Evolutionary conservation across 139 green algal species (phyloP).

Genomic region (Chlorella sp.): DNA sequence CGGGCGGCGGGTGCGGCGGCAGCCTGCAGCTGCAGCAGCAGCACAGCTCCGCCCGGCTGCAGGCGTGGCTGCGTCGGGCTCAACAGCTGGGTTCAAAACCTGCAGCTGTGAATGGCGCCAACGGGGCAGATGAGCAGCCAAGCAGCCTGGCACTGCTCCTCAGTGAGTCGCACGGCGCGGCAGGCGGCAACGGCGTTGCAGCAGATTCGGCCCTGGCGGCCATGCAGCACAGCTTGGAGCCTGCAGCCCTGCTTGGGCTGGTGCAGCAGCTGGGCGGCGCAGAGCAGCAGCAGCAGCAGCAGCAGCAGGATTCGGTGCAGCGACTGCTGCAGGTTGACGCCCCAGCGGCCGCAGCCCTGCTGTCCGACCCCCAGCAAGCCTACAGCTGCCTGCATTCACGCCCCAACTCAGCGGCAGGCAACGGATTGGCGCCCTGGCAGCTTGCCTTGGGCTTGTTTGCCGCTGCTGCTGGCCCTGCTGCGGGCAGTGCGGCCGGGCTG

Average conservation of each 20-base stretch:
- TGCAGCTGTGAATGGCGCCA: neutral
- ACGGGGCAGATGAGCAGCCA: neutral
- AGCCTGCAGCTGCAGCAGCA: neutral
- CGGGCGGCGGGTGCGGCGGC: neutral
- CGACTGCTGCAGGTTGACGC: neutral
- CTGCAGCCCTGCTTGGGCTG: neutral
- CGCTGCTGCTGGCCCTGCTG: neutral
- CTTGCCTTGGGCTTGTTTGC: conserved; percentile 11
- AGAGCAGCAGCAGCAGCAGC: too few relatives aligned
- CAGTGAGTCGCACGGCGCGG: neutral
- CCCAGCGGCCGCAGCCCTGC: conserved; percentile 5
- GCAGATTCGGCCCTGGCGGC: neutral
- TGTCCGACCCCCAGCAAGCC: neutral
- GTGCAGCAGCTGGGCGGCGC: neutral
- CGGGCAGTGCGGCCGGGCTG: neutral
- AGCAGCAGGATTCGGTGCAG: neutral
- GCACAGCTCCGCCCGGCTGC: neutral
- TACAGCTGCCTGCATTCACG: neutral
- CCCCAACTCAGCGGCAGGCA: neutral
- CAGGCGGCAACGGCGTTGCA: neutral
- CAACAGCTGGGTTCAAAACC: neutral
- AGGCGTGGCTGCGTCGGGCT: neutral
- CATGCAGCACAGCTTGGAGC: conserved; percentile 14
- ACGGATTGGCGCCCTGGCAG: conserved; percentile 3
- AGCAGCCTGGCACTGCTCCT: too few relatives aligned